Base-by-base conservation (phyloP, 108 stramenopile genomes). In the Cyclostephanos tholiformis region DNA sequence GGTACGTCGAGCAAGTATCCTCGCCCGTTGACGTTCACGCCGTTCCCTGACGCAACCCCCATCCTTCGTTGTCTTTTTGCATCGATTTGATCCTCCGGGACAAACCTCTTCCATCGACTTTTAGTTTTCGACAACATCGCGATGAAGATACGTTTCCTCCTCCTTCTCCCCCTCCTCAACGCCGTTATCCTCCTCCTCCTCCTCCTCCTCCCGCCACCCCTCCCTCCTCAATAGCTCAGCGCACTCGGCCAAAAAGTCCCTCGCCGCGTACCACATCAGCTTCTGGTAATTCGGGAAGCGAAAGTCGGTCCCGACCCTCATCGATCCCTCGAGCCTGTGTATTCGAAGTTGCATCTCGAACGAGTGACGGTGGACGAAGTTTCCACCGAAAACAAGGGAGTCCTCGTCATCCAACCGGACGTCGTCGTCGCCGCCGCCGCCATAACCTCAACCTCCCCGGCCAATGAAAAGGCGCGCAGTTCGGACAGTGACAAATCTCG, bases 371-470 rank as follows among this genome's bases (percentile, higher is more conserved):
- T 90, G 89, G 17, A 96, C 22, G 65, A 96, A 96, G 64, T 96
- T 96, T 1, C 96, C 96, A 17, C 96, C 97, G 57, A 98, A 88
- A 14, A 96, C 96, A 12, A 98, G 49, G 17, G 85, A 78, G 65
- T 96, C 94, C 22, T 71, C 44, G 53, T 25, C 65, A 97, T 97
- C 96, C 96, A 97, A 36, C 93, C 97, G 16, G 44, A 46, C 16
- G 44, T n/a, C n/a, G n/a, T n/a, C n/a, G n/a, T n/a, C n/a, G n/a
- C n/a, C n/a, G n/a, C n/a, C n/a, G n/a, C n/a, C n/a, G n/a, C n/a
- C n/a, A n/a, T n/a, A n/a, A n/a, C n/a, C n/a, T n/a, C n/a, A n/a
- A n/a, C n/a, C n/a, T n/a, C n/a, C n/a, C n/a, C n/a, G n/a, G n/a
- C n/a, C n/a, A n/a, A n/a, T n/a, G n/a, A n/a, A n/a, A n/a, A n/a